A percentile compares a stretch with the other conserved stretches of the same genome.
These are phyloP conservation scores for Kurtzmaniella quercitrusa DNA, from an alignment of 1,139 yeast genomes.

Conservation along the genomic window DNA sequence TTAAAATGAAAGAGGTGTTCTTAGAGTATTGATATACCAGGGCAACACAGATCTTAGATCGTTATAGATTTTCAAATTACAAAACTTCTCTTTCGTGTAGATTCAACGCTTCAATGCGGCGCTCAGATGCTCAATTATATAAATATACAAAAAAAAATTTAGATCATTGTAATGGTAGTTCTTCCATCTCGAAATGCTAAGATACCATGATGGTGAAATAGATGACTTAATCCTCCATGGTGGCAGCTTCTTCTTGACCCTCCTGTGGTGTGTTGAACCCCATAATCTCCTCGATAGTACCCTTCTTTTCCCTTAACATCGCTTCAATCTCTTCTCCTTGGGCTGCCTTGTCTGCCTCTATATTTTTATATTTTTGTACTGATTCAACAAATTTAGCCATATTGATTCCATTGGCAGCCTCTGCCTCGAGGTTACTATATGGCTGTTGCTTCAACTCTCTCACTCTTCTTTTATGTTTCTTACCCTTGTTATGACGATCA, in stretches of 20 bases:
- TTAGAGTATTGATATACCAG: too few species aligned
- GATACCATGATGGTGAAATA: not conserved
- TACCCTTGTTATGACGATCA: slow-evolving; percentile 67
- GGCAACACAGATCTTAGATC: too few species aligned
- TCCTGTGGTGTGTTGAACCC: slow-evolving; percentile 12
- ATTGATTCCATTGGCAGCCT: slow-evolving; percentile 84
- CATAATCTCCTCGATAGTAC: slow-evolving; percentile 37
- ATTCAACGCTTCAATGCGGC: not conserved
- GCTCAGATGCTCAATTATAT: not conserved
- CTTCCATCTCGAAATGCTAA: not conserved
- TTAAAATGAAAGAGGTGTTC: too few species aligned
- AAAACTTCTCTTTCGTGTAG: too few species aligned
- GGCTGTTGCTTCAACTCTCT: slow-evolving; percentile 74
- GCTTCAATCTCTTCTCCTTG: slow-evolving; percentile 35
- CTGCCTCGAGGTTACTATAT: slow-evolving; percentile 81
- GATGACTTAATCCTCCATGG: not conserved
- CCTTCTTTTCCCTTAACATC: slow-evolving; percentile 35
- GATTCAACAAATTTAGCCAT: slow-evolving; percentile 60
- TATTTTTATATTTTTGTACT: slow-evolving; percentile 51
- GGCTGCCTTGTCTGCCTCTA: slow-evolving; percentile 36
- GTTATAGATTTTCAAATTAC: too few species aligned
- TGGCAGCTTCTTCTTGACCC: slow-evolving; percentile 14
- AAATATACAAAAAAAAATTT: not conserved
- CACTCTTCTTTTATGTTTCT: slow-evolving; percentile 82
- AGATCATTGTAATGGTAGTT: too few species aligned